Base-by-base conservation (phyloP, 108 stramenopile genomes). In the Skeletonema menzelii region DNA sequence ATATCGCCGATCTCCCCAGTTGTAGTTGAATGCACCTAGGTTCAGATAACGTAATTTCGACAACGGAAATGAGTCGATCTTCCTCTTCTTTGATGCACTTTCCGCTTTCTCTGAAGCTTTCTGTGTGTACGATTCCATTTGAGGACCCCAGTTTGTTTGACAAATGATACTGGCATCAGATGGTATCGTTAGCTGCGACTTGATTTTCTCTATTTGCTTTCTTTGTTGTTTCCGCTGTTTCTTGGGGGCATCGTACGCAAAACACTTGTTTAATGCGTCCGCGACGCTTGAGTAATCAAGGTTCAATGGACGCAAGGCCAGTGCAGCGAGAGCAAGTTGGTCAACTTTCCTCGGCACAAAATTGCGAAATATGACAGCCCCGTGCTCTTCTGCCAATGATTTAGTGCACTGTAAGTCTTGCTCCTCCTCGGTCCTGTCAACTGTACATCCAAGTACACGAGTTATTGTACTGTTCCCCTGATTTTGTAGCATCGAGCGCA, bases 81-180 rank as follows among this genome's bases (percentile, higher is more conserved):
- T 65, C 38, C 69, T 67, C 32, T 70, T 80, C 60, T 80, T 80
- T 12, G 44, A 28, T 47, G 32, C 47, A 19, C 55, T 28, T 4
- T 13, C 27, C 20, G 65, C 32, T 13, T 63, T 56, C 4, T 42
- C 40, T n/a, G 40, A 15, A n/a, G 14, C 40, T 27, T 26, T 2
- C 17, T 35, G 24, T 10, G 37, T 22, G 11, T 74, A 56, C 13
- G 71, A 67, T 22, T 56, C 57, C 22, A 73, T 31, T 57, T 80
- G 73, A 56, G 79, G 73, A 32, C 73, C 72, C 38, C 73, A 80
- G 60, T 80, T 80, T 8, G 79, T 80, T 56, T 80, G 79, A 1
- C 58, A 40, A 70, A 80, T 61, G 22, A 70, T 53, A 13, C 56
- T 69, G 34, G 79, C 72, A 58, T 70, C 63, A 27, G 73, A 49